Conservation (phyloP, 2,329 filamentous ascomycete species). For the Cordyceps militaris region DNA sequence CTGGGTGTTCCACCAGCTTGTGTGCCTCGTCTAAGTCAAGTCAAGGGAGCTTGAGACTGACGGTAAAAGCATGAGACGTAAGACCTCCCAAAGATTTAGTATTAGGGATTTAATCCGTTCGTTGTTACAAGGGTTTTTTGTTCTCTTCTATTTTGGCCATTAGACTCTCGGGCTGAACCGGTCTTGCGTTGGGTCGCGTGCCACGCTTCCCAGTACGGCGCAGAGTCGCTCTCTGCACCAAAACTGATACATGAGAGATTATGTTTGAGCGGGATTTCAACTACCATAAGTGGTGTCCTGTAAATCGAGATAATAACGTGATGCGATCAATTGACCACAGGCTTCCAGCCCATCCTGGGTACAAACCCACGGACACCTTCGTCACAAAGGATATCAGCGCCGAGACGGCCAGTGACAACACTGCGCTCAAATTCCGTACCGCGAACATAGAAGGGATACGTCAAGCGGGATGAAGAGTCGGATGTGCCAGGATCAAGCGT, state of each 20-base stretch:
- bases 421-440: conserved; percentile 58
- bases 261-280: no score
- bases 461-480: conserved; percentile 21
- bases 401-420: conserved; percentile 55
- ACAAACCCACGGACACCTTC: conserved; percentile 52
- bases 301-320: no score
- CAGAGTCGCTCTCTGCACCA: no score
- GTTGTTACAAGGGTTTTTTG: no score
- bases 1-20: not conserved
- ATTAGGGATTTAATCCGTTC: no score
- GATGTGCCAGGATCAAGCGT: not conserved
- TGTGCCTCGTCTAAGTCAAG: not conserved
- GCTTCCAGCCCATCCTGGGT: conserved; percentile 53
- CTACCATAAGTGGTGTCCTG: no score
- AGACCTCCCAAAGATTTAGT: no score
- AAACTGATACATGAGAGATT: no score
- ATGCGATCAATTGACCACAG: conserved; percentile 30
- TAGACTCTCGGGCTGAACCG: no score
- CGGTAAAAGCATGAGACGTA: not conserved
- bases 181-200: no score
- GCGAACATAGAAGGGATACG: conserved; percentile 54
- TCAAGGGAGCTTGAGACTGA: not conserved
- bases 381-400: conserved; percentile 52
- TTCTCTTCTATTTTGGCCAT: no score
- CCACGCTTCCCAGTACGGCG: no score